Evolutionary conservation across 164 flowering plant genomes (phyloP).

Genomic region (Magnolia kwangsiensis): DNA sequence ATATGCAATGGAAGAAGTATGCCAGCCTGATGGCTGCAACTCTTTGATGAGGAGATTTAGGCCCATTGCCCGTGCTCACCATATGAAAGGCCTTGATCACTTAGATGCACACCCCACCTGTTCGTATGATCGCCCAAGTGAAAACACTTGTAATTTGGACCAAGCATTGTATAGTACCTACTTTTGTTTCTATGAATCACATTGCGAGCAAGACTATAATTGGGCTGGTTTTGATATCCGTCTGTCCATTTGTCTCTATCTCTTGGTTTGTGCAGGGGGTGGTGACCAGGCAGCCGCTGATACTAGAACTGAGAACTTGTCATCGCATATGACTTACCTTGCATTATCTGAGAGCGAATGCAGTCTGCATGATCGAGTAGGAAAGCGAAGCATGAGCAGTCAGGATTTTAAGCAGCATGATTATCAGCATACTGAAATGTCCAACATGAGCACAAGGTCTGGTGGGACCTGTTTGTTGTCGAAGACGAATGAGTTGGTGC

Average conservation of each 20-base stretch:
- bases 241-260: conserved; percentile 21
- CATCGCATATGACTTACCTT: conserved; percentile 70
- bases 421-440: conserved; percentile 26
- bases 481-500: conserved; percentile 32
- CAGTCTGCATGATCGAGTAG: conserved; percentile 43
- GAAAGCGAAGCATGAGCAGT: conserved; percentile 26
- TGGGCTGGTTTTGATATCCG: not conserved
- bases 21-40: no score
- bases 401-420: conserved; percentile 38
- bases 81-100: no score
- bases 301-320: conserved; percentile 42
- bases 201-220: no score
- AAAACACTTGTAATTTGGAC: no score
- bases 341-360: conserved; percentile 74
- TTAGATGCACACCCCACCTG: no score
- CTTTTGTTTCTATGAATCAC: no score
- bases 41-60: no score
- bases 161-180: no score
- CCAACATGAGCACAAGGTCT: conserved; percentile 33
- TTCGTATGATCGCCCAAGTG: no score
- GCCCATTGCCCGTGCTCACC: no score
- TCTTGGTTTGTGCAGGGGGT: conserved; percentile 55
- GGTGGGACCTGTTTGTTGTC: conserved; percentile 41
- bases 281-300: conserved; percentile 51
- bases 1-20: no score